phyloP scores from a whole-genome alignment of 2,329 filamentous ascomycete species.

The Venturia aucupariae region DNA sequence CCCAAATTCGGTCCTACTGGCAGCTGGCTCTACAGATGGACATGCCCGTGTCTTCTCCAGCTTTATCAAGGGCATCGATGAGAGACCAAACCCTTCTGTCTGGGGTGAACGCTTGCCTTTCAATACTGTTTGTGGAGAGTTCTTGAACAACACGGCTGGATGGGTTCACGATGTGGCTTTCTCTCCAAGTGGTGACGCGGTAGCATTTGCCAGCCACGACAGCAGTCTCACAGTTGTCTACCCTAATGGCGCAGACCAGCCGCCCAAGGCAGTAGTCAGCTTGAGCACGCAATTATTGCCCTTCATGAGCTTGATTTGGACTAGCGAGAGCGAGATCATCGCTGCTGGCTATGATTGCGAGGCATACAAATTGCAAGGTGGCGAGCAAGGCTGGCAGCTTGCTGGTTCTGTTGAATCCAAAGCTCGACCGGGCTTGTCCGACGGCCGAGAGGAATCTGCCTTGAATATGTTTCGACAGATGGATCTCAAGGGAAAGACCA shows the following conservation, averaged over 20 bases:
- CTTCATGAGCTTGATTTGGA: conserved; percentile 91
- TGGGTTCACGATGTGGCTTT: conserved; percentile 95
- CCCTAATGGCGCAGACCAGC: conserved; percentile 80
- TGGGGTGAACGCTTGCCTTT: conserved; percentile 97
- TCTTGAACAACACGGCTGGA: conserved; percentile 86
- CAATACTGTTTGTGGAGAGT: conserved; percentile 97
- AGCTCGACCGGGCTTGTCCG: conserved; percentile 46
- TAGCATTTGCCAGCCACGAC: conserved; percentile 91
- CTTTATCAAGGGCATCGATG: conserved; percentile 93
- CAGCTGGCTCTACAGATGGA: conserved; percentile 92
- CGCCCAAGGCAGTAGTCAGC: conserved; percentile 81
- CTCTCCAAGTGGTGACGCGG: conserved; percentile 82
- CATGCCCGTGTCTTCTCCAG: conserved; percentile 90
- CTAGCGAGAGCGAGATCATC: conserved; percentile 82
- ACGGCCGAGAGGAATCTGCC: conserved; percentile 76
- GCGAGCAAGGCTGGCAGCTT: conserved; percentile 72
- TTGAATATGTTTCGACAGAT: conserved; percentile 98
- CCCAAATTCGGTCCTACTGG: conserved; percentile 90
- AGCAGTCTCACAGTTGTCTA: conserved; percentile 96
- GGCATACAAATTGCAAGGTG: conserved; percentile 79
- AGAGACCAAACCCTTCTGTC: conserved; percentile 70
- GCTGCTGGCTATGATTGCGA: conserved; percentile 86
- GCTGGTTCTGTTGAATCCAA: conserved; percentile 64
- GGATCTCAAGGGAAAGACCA: conserved; percentile 89
- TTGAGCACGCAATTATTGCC: conserved; percentile 84